Conservation (phyloP, 306 rosid species). For the Sicyos edulis region DNA sequence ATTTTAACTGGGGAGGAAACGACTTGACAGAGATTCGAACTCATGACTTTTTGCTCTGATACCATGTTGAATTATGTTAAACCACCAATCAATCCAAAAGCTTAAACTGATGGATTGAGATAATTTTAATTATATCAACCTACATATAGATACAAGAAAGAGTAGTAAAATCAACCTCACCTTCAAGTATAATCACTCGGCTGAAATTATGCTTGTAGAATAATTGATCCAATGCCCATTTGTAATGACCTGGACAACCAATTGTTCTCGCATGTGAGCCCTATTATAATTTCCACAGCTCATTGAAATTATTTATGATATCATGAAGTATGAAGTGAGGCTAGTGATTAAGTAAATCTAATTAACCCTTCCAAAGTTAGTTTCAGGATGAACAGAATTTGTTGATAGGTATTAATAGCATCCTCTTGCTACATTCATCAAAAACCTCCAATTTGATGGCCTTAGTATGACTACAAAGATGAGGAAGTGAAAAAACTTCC, state of each 20-base stretch:
- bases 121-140: too few species aligned
- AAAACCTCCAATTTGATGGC: too few species aligned
- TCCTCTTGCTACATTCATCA: background rate
- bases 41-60: too few species aligned
- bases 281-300: background rate
- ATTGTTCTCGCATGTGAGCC: background rate
- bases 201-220: constrained; percentile 77
- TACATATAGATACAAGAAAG: background rate
- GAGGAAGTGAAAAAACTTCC: background rate
- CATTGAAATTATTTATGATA: background rate
- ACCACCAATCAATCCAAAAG: too few species aligned
- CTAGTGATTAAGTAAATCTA: background rate
- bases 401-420: background rate
- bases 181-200: constrained; percentile 89
- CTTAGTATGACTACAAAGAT: background rate
- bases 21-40: too few species aligned
- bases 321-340: background rate
- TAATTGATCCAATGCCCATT: constrained; percentile 88
- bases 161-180: constrained; percentile 40
- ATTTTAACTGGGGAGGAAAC: too few species aligned
- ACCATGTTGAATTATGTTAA: too few species aligned
- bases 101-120: too few species aligned
- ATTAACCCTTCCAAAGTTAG: constrained; percentile 9
- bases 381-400: background rate
- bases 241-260: constrained; percentile 71